Evolutionary conservation across 768 basidiomycete species (phyloP).

Genomic region (Trametes punicea): DNA sequence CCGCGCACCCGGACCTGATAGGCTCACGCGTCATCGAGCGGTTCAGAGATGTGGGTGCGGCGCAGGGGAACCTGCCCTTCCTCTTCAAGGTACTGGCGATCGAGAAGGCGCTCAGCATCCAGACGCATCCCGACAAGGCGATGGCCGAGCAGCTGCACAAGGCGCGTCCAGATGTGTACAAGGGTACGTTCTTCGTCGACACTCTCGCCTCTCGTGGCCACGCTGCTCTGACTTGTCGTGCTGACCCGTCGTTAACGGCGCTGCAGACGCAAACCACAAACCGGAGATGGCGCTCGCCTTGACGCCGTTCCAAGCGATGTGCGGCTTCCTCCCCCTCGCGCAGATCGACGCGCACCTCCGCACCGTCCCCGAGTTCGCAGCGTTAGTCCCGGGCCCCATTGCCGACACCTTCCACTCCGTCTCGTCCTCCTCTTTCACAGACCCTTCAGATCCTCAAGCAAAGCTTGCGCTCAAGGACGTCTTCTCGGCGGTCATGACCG

Average conservation of each 20-base stretch:
- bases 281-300: conserved; percentile 99
- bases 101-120: conserved; percentile 56
- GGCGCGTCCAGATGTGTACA: conserved; percentile 79
- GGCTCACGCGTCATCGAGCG: conserved; percentile 23
- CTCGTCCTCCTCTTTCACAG: conserved; percentile 40
- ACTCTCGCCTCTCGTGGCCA: not conserved
- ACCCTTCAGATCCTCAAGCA: conserved; percentile 42
- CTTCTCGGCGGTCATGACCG: conserved; percentile 83
- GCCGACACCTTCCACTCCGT: conserved; percentile 48
- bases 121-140: conserved; percentile 57
- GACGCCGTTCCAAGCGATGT: conserved; percentile 85
- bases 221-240: no score
- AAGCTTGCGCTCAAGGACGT: conserved; percentile 69
- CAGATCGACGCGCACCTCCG: conserved; percentile 66
- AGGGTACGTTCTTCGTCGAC: conserved; percentile 57
- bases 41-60: conserved; percentile 25
- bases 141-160: conserved; percentile 46
- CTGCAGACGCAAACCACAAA: conserved; percentile 91
- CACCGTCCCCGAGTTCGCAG: conserved; percentile 70
- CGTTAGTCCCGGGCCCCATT: conserved; percentile 61
- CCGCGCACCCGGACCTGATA: conserved; percentile 64
- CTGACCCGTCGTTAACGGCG: conserved; percentile 57
- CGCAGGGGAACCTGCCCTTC: conserved; percentile 40
- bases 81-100: conserved; percentile 60
- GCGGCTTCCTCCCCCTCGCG: conserved; percentile 85